phyloP scores from a whole-genome alignment of 1,139 yeast genomes.

The Magnusiomyces tetraspermus region DNA sequence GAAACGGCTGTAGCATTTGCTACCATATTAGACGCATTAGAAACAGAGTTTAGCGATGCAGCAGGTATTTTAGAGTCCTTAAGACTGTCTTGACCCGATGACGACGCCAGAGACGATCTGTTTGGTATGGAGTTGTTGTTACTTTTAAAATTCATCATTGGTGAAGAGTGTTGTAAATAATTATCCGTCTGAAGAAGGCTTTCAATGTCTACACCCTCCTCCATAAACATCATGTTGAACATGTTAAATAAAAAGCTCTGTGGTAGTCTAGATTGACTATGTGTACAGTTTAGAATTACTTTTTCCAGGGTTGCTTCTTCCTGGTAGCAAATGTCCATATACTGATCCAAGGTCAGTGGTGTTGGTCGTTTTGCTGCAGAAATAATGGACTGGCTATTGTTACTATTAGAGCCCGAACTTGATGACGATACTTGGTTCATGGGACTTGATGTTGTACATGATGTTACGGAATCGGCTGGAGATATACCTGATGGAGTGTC shows the following conservation, averaged over 20 bases:
- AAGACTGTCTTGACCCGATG: background rate
- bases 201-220: background rate
- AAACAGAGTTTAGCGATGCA: background rate
- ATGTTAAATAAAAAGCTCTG: slow-evolving; percentile 4
- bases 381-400: background rate
- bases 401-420: background rate
- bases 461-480: background rate
- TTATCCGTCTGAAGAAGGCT: background rate
- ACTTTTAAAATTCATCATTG: background rate
- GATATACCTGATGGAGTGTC: background rate
- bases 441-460: background rate
- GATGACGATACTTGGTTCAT: background rate
- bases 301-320: slow-evolving; percentile 5
- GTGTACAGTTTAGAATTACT: slow-evolving; percentile 6
- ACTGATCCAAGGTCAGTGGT: slow-evolving; percentile 4
- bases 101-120: background rate
- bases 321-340: background rate
- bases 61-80: background rate
- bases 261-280: slow-evolving; percentile 5
- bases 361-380: slow-evolving; percentile 39
- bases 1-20: background rate
- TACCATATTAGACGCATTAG: background rate
- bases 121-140: background rate
- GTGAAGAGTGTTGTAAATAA: too few species aligned
- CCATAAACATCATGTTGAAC: slow-evolving; percentile 6